These are phyloP conservation scores for Rubia peregrina DNA, from an alignment of 305 asterid genomes.

Conservation along the genomic window DNA sequence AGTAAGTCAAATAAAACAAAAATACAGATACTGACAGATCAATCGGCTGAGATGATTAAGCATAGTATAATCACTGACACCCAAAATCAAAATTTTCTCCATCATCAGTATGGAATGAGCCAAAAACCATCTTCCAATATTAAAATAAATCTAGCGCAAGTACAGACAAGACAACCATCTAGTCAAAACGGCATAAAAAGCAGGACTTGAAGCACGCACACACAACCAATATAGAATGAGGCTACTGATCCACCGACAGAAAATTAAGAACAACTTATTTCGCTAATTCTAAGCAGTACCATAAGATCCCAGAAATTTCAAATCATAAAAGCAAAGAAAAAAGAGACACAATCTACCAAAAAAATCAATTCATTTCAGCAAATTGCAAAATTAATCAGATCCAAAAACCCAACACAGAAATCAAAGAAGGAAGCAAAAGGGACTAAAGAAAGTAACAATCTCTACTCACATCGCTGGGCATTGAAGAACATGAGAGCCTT, in stretches of 20 bases:
- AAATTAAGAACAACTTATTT: not conserved
- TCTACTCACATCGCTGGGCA: conserved; percentile 73
- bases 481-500: conserved; percentile 92
- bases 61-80: not conserved
- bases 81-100: not conserved
- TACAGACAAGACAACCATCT: not conserved
- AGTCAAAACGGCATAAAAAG: conserved; percentile 1
- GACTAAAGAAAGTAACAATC: not conserved
- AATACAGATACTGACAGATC: not conserved
- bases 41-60: not conserved
- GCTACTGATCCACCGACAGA: conserved; percentile 11
- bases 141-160: conserved; percentile 13
- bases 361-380: not conserved
- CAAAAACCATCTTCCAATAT: conserved; percentile 1
- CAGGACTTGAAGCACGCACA: not conserved
- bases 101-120: not conserved
- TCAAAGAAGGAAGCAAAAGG: not conserved
- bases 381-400: conserved; percentile 10
- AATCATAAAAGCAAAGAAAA: not conserved
- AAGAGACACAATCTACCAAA: not conserved
- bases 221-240: not conserved
- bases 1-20: conserved; percentile 3
- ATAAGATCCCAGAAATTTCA: not conserved
- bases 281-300: not conserved
- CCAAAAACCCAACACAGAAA: not conserved